Conservation (phyloP, 2,329 filamentous ascomycete species). For the Botryotinia calthae region DNA sequence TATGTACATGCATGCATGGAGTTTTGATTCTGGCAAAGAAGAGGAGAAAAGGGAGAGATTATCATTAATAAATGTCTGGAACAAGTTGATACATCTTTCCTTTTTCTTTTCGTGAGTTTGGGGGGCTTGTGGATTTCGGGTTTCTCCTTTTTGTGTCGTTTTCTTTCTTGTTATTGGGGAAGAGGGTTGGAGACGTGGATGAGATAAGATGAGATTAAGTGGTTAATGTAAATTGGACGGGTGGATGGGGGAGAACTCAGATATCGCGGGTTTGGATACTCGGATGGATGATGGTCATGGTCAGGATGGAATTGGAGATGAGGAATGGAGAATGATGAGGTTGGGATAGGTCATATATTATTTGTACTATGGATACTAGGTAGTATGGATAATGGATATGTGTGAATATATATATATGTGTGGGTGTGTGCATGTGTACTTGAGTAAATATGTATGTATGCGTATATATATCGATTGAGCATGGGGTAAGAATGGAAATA, state of each 20-base stretch:
- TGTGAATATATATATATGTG: neutral
- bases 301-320: neutral
- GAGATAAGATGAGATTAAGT: neutral
- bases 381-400: neutral
- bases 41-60: neutral
- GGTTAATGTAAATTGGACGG: neutral
- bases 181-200: neutral
- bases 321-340: neutral
- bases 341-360: neutral
- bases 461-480: too few species aligned
- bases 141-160: neutral
- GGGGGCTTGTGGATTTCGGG: neutral
- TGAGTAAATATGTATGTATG: too few species aligned
- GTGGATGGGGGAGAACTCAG: neutral
- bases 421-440: neutral
- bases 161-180: neutral
- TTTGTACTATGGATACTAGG: neutral
- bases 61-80: neutral
- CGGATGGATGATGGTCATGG: neutral
- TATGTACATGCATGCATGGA: neutral
- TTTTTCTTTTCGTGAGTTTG: neutral
- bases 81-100: neutral
- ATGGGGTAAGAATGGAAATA: neutral
- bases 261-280: neutral
- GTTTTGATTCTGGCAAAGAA: neutral